These are phyloP conservation scores for Adansonia grandidieri DNA, from an alignment of 441 rosid species.

Conservation along the genomic window DNA sequence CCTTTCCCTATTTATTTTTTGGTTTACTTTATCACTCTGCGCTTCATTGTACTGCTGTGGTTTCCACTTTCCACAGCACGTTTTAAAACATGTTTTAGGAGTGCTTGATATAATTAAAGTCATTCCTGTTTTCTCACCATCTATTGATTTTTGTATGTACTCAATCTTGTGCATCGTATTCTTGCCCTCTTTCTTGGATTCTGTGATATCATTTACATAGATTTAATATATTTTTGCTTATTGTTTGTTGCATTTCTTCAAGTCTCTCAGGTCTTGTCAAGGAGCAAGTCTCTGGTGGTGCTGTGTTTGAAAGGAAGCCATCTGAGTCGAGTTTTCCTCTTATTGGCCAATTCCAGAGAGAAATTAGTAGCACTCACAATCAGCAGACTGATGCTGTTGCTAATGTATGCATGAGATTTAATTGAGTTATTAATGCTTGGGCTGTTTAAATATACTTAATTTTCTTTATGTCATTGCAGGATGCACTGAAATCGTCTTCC, in stretches of 20 bases:
- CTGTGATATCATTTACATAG: slow-evolving; percentile 20
- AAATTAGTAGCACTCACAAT: slow-evolving; percentile 43
- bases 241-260: slow-evolving; percentile 65
- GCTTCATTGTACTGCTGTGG: background rate
- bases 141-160: background rate
- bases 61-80: background rate
- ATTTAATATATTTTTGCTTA: slow-evolving; percentile 47
- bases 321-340: slow-evolving; percentile 42
- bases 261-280: slow-evolving; percentile 75
- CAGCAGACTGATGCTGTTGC: slow-evolving; percentile 44
- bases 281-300: slow-evolving; percentile 40
- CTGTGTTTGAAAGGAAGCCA: slow-evolving; percentile 53
- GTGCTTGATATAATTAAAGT: slow-evolving; percentile 10
- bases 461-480: slow-evolving; percentile 59
- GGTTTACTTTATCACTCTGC: background rate
- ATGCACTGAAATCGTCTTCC: slow-evolving; percentile 51
- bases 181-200: background rate
- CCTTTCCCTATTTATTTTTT: background rate
- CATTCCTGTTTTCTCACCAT: slow-evolving; percentile 1
- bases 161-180: slow-evolving; percentile 9
- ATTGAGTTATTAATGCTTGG: slow-evolving; percentile 30
- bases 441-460: slow-evolving; percentile 30
- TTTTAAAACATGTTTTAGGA: background rate
- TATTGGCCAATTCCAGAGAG: slow-evolving; percentile 48
- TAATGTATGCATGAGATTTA: slow-evolving; percentile 51